Conservation (phyloP, 2,329 filamentous ascomycete species). For the Penicillium crustosum region DNA sequence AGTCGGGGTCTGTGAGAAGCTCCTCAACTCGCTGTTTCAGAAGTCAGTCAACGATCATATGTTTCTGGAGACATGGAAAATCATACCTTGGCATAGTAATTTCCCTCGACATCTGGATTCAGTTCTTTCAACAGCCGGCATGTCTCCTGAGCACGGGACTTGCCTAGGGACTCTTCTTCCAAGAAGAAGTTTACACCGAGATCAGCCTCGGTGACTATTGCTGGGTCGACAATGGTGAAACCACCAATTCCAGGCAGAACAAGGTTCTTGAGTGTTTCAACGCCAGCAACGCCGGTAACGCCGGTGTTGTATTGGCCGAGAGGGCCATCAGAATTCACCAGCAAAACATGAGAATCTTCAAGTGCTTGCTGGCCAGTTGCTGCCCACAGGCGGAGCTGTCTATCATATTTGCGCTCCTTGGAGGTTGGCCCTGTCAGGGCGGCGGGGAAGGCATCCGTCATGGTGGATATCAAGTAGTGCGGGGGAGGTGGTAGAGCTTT, state of each 20-base stretch:
- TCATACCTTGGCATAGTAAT: constrained; percentile 61
- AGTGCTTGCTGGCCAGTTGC: constrained; percentile 86
- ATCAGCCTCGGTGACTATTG: constrained; percentile 74
- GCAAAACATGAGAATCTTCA: constrained; percentile 85
- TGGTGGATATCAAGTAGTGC: constrained; percentile 19
- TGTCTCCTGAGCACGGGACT: constrained; percentile 74
- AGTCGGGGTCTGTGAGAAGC: constrained; percentile 40
- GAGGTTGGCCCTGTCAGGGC: constrained; percentile 52
- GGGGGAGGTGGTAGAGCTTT: neutral
- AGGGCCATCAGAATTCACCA: constrained; percentile 69
- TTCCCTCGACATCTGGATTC: constrained; percentile 86
- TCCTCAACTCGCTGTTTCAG: constrained; percentile 37
- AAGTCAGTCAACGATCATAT: neutral
- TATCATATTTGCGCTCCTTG: constrained; percentile 81
- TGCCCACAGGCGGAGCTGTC: constrained; percentile 93
- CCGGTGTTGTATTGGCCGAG: constrained; percentile 35
- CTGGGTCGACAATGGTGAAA: constrained; percentile 86
- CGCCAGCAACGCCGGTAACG: constrained; percentile 78
- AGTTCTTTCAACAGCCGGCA: constrained; percentile 77
- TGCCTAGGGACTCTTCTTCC: constrained; percentile 73
- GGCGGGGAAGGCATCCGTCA: constrained; percentile 40
- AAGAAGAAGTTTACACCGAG: constrained; percentile 97
- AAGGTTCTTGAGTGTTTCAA: constrained; percentile 96
- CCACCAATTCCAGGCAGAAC: constrained; percentile 87
- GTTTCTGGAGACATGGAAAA: neutral